A percentile compares a stretch with the other conserved stretches of the same genome.
Evolutionary conservation across 148 eudicot genomes (phyloP).

Genomic region (Rhododendron williamsianum): DNA sequence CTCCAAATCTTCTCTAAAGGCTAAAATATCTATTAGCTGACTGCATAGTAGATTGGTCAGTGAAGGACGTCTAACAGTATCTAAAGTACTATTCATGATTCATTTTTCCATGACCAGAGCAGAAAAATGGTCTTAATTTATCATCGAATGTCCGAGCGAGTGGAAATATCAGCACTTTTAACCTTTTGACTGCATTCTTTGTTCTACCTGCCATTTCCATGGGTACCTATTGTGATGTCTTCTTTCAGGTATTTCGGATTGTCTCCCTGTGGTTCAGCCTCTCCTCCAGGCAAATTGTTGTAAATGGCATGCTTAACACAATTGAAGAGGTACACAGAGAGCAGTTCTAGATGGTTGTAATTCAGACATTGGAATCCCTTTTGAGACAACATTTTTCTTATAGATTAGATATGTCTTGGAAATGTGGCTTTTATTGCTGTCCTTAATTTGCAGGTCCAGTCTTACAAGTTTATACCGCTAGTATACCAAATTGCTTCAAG

Average conservation of each 20-base stretch:
- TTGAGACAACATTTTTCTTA: not conserved
- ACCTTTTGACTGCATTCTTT: slow-evolving; percentile 8
- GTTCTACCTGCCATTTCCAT: not conserved
- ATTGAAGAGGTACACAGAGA: slow-evolving; percentile 61
- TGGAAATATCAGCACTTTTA: not conserved
- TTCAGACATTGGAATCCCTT: not conserved
- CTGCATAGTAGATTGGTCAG: not conserved
- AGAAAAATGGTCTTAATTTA: not conserved
- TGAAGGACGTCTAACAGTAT: not conserved
- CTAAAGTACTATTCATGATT: not conserved
- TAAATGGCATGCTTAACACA: slow-evolving; percentile 68
- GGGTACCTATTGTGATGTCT: slow-evolving; percentile 6
- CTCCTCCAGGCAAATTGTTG: slow-evolving; percentile 66
- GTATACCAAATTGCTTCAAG: slow-evolving; percentile 99
- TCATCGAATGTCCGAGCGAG: not conserved
- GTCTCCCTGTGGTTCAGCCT: slow-evolving; percentile 94
- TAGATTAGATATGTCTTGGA: not conserved
- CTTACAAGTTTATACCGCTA: slow-evolving; percentile 88
- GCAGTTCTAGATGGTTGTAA: not conserved
- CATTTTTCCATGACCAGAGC: not conserved
- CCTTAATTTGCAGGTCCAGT: slow-evolving; percentile 60
- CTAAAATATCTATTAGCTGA: not conserved
- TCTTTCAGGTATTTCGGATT: slow-evolving; percentile 88
- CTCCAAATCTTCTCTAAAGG: not conserved
- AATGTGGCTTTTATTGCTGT: not conserved